A percentile compares a stretch with the other conserved stretches of the same genome.
Evolutionary conservation across 179 eudicot genomes (phyloP).

Genomic region (Dionaea muscipula): DNA sequence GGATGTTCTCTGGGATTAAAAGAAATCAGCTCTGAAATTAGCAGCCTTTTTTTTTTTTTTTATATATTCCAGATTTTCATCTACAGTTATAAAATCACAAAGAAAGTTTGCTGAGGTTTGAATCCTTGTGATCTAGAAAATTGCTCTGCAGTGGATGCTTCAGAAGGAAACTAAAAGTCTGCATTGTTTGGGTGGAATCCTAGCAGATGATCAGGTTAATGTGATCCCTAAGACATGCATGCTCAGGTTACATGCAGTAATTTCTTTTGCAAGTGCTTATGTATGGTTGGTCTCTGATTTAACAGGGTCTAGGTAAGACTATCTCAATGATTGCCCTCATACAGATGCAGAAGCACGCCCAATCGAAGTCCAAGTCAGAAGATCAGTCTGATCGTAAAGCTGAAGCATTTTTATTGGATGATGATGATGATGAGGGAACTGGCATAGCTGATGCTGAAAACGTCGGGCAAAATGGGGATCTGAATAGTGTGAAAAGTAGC

Average conservation of each 20-base stretch:
- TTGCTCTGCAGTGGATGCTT: conserved; percentile 95
- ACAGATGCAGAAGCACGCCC: conserved; percentile 47
- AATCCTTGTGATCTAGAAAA: conserved; percentile 44
- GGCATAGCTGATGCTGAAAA: conserved; percentile 20
- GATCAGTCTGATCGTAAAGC: conserved; percentile 22
- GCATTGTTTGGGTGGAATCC: conserved; percentile 84
- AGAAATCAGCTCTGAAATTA: neutral
- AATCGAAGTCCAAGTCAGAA: conserved; percentile 41
- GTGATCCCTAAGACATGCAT: neutral
- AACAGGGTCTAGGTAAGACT: conserved; percentile 97
- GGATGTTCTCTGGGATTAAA: too few relatives aligned
- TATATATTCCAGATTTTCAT: too few relatives aligned
- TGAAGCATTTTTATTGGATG: conserved; percentile 82
- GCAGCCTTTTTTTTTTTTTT: too few relatives aligned
- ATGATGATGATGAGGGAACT: conserved; percentile 46
- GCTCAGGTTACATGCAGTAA: neutral
- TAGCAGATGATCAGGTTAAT: conserved; percentile 96
- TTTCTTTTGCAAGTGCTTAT: neutral
- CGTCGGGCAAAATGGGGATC: conserved; percentile 22
- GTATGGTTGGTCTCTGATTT: conserved; percentile 5
- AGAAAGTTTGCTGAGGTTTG: neutral
- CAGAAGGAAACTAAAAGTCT: conserved; percentile 63
- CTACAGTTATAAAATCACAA: too few relatives aligned
- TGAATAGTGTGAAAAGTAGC: conserved; percentile 23
- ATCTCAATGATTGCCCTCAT: conserved; percentile 84